These are phyloP conservation scores for Claviceps sp. DNA, from an alignment of 2,329 filamentous ascomycete genomes.

Conservation along the genomic window DNA sequence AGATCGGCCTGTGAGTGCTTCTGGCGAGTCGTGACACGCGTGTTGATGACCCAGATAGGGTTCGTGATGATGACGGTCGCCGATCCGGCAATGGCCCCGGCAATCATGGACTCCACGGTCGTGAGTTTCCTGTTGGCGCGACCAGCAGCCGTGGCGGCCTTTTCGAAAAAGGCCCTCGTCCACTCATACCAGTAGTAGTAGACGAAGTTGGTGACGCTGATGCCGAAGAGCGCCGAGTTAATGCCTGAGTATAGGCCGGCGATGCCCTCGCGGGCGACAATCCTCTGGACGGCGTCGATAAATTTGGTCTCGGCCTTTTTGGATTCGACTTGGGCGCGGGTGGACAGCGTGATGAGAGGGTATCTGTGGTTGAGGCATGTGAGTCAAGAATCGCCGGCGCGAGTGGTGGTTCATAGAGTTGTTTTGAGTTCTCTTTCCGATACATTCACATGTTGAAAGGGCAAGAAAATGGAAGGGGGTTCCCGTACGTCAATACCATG, in stretches of 20 bases:
- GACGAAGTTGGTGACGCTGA: constrained; percentile 97
- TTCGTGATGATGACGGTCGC: constrained; percentile 94
- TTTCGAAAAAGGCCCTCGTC: constrained; percentile 77
- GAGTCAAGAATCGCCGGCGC: not conserved
- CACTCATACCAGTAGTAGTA: constrained; percentile 99
- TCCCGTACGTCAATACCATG: constrained; percentile 74
- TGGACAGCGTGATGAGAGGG: constrained; percentile 93
- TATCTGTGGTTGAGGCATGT: constrained; percentile 42
- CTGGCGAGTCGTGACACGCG: constrained; percentile 86
- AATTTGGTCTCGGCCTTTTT: constrained; percentile 80
- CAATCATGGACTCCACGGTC: constrained; percentile 86
- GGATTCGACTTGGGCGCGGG: constrained; percentile 93
- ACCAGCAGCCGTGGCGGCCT: constrained; percentile 58
- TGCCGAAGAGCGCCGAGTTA: constrained; percentile 89
- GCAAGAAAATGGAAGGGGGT: not conserved
- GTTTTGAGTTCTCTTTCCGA: too few relatives aligned
- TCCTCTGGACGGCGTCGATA: constrained; percentile 67
- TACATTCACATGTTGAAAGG: not conserved
- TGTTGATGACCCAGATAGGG: constrained; percentile 99
- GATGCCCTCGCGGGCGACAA: constrained; percentile 83
- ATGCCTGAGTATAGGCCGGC: constrained; percentile 83
- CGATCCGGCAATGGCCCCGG: constrained; percentile 82
- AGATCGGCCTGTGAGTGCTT: constrained; percentile 33
- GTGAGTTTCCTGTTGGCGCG: constrained; percentile 71
- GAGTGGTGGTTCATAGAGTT: not conserved